A percentile compares a stretch with the other conserved stretches of the same genome.
Conservation (phyloP, 129 eudicot species). For the Solidago caesia region DNA sequence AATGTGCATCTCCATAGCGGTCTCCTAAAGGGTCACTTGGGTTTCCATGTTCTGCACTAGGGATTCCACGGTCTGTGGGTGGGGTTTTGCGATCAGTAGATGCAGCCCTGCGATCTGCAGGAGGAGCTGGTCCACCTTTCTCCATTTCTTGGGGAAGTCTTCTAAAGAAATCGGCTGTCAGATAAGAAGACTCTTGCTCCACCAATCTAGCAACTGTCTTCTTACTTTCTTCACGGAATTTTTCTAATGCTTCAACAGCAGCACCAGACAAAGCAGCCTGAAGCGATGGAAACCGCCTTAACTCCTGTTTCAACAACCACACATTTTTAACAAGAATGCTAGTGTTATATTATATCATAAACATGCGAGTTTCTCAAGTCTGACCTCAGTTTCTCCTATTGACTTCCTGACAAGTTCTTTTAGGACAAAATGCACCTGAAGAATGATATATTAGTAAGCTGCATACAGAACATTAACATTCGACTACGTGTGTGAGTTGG, state of each 20-base stretch:
- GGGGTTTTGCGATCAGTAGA: conserved; percentile 39
- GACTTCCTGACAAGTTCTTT: conserved; percentile 98
- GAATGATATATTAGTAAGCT: conserved; percentile 26
- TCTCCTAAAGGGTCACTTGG: conserved; percentile 51
- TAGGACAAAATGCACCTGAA: conserved; percentile 88
- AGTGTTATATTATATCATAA: not conserved
- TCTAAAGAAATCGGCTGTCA: conserved; percentile 91
- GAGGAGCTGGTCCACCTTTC: conserved; percentile 31
- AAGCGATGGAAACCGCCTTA: conserved; percentile 80
- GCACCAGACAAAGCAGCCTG: conserved; percentile 78
- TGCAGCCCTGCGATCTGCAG: conserved; percentile 35
- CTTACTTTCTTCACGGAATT: conserved; percentile 83
- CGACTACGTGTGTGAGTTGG: not conserved
- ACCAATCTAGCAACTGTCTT: conserved; percentile 80
- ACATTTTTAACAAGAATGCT: not conserved
- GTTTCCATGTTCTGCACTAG: conserved; percentile 29
- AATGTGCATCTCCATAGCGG: conserved; percentile 76
- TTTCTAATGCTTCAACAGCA: conserved; percentile 74
- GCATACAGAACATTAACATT: conserved; percentile 14
- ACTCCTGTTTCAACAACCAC: conserved; percentile 51
- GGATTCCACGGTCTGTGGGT: conserved; percentile 27
- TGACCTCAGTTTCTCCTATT: conserved; percentile 90
- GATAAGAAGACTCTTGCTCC: conserved; percentile 94
- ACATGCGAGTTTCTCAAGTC: conserved; percentile 19
- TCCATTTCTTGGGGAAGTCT: conserved; percentile 89